Evolutionary conservation across 2,329 filamentous ascomycete species (phyloP), one percentile per base, ranked within the genome.

Genomic region (Capronia coronata): DNA sequence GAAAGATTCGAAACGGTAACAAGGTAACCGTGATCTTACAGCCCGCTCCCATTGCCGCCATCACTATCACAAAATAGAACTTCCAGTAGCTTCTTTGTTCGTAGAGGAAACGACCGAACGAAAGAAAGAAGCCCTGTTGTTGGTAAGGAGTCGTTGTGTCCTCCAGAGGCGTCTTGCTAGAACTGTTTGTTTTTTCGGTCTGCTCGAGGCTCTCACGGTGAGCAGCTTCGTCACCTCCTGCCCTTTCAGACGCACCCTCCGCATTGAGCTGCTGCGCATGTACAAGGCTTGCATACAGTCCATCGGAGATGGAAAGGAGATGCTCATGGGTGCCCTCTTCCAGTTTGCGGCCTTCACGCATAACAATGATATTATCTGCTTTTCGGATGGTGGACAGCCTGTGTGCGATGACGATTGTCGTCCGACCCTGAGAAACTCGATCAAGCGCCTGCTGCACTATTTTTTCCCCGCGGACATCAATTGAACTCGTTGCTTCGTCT

Each of bases 391-490:
- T 87, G 0, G 83, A 85, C 19, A 87, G 68, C 8, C 83, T 77
- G 63, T 86, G 83, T 0, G 87, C 89, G 41, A 91, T 86, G 35
- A 89, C 79, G n/a, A 93, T 78, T 0, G 87, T 82, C 0, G 84
- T 86, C 4, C 86, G 76, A 5, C 73, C 76, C 8, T 76, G 70
- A 0, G 84, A 76, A 0, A 83, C 69, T 5, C 69, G 67, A 46
- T 74, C 71, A 3, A 80, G 68, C 1, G 77, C 76, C 25, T 70
- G 64, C 57, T 79, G 77, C 0, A 80, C 76, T n/a, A 75, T 71
- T 9, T 67, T 68, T 58, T 79, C 77, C 0, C 74, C 75, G 11
- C 72, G 68, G 1, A 77, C 74, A 56, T 80, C 77, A 30, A 80
- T 75, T 11, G 84, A 82, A 49, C 80, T 84, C 0, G 85, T 89